These are phyloP conservation scores for Poa annua DNA, from an alignment of 176 grass and related monocot species.

Conservation along the genomic window DNA sequence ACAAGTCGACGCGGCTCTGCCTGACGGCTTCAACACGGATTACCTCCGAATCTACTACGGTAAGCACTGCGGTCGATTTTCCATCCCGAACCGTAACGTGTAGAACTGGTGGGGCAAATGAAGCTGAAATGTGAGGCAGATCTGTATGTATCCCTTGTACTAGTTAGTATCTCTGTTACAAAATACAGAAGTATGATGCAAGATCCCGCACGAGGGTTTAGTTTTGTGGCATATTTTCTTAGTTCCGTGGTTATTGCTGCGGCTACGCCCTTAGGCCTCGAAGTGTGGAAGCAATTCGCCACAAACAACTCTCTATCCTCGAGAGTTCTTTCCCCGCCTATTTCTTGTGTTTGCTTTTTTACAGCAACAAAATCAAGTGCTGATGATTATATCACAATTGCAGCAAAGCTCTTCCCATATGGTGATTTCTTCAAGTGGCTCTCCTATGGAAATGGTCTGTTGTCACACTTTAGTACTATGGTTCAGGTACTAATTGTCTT, in stretches of 20 bases:
- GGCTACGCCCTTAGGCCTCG: neutral
- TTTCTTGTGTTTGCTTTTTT: no score
- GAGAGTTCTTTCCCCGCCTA: no score
- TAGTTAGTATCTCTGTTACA: no score
- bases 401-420: constrained; percentile 87
- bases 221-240: neutral
- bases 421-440: constrained; percentile 85
- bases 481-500: neutral
- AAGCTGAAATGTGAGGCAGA: constrained; percentile 2
- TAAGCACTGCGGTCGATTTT: constrained; percentile 27
- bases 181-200: neutral
- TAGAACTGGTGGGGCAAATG: neutral
- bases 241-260: neutral
- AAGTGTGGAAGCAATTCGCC: neutral
- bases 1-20: constrained; percentile 27
- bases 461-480: neutral
- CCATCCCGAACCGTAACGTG: neutral
- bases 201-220: neutral
- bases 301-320: neutral
- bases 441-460: constrained; percentile 92
- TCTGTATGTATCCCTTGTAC: neutral
- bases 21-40: constrained; percentile 55
- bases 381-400: constrained; percentile 18
- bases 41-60: constrained; percentile 91
- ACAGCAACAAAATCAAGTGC: no score